Evolutionary conservation across 2,329 filamentous ascomycete species (phyloP), one percentile per base, ranked within the genome.

Genomic region (Chaetomium olivaceum): DNA sequence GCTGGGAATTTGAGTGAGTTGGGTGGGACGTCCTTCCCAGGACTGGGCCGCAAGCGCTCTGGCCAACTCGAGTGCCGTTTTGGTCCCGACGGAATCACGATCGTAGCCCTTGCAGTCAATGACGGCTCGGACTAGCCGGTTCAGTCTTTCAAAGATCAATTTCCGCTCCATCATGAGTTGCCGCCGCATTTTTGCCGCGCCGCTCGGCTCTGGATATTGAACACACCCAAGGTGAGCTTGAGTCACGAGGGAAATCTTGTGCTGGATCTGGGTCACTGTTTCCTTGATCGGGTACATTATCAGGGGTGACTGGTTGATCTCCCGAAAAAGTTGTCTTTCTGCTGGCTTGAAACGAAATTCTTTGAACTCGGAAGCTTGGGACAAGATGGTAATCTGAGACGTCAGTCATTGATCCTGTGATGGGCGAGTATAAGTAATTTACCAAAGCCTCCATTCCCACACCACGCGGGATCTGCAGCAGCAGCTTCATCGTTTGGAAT

Each of bases 11-110:
- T 98, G 94, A 67, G 90, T 90, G 73, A 99, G 84, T 70, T 97
- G 91, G 25, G 90, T 82, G 0, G 91, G 86, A 2, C 88, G 91
- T 39, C 90, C 88, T 73, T 99, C 95, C 95, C 93, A 97, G 0
- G 83, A 81, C 1, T 85, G 86, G 1, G 93, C 91, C 25, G 87
- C 85, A 60, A 98, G 79, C 69, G 91, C 92, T 64, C 94, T 85
- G 57, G 90, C 85, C 6, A 98, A 83, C 73, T 94, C 90, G 1
- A 98, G 82, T 6, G 90, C 90, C 67, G 88, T 87, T 31, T 85
- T 85, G 1, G 87, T 83, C 1, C 89, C 85, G 4, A 87, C 76
- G 0, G 91, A 89, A 74, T 98, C 92, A 0, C 67, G 68, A 59
- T 83, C 80, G 50, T 75, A 73, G 9, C 77, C 76, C 69, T 91